phyloP scores from a whole-genome alignment of 306 rosid genomes.

The Abrus pulchellus region DNA sequence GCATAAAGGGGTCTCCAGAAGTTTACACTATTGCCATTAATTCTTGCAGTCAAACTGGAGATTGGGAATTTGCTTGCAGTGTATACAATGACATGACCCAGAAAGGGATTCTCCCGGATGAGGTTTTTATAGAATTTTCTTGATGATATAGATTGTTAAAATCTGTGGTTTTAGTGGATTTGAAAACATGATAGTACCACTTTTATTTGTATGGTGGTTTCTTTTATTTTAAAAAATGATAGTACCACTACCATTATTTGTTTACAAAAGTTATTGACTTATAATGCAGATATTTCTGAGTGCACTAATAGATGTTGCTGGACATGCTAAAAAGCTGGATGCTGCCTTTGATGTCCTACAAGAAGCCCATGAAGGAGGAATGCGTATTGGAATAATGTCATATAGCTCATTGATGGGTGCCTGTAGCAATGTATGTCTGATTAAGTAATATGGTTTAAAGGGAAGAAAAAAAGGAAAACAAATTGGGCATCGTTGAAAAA shows the following conservation, averaged over 20 bases:
- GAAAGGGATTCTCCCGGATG: slow-evolving; percentile 87
- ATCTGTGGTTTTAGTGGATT: slow-evolving; percentile 23
- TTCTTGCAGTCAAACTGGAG: slow-evolving; percentile 88
- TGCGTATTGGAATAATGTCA: slow-evolving; percentile 67
- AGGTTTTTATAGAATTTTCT: slow-evolving; percentile 54
- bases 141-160: slow-evolving; percentile 21
- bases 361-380: slow-evolving; percentile 74
- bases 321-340: slow-evolving; percentile 91
- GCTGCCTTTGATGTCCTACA: slow-evolving; percentile 82
- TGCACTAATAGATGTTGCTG: slow-evolving; percentile 95
- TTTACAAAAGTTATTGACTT: slow-evolving; percentile 45
- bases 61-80: slow-evolving; percentile 82
- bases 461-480: slow-evolving; percentile 17
- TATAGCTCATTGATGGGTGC: slow-evolving; percentile 99
- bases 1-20: slow-evolving; percentile 86
- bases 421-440: slow-evolving; percentile 88
- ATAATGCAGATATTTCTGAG: slow-evolving; percentile 88
- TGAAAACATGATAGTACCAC: slow-evolving; percentile 30
- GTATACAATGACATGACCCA: slow-evolving; percentile 79
- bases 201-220: slow-evolving; percentile 36
- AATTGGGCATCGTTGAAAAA: slow-evolving; percentile 3
- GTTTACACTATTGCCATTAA: slow-evolving; percentile 95
- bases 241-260: slow-evolving; percentile 35
- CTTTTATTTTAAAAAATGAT: slow-evolving; percentile 31
- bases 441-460: slow-evolving; percentile 38